Conservation (phyloP, 202 grass and related monocot genomes). For the Dendrocalamus latiflorus region DNA sequence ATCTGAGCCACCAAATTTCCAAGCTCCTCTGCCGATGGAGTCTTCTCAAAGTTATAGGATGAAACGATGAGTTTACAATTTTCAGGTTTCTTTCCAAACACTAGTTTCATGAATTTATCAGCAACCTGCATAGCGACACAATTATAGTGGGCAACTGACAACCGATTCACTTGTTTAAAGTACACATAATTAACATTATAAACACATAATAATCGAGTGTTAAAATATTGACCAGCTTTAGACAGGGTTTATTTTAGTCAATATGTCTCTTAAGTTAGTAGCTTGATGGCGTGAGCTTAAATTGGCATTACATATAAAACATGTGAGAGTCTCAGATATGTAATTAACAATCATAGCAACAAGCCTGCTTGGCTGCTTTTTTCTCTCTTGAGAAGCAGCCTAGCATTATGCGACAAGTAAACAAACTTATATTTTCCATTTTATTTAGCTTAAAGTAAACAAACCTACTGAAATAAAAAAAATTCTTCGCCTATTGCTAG, state of each 20-base stretch:
- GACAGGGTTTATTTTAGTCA: background rate
- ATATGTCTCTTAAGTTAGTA: background rate
- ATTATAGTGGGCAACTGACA: background rate
- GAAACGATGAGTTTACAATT: constrained; percentile 88
- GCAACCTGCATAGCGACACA: constrained; percentile 52
- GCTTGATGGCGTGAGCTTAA: background rate
- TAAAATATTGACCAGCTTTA: background rate
- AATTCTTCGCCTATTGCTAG: background rate
- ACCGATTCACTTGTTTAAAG: background rate
- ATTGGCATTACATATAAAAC: background rate
- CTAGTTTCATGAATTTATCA: constrained; percentile 61
- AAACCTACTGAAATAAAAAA: background rate
- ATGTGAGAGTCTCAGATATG: background rate
- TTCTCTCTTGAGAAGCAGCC: background rate
- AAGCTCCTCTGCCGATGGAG: constrained; percentile 73
- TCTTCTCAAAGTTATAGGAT: constrained; percentile 85
- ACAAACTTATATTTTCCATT: background rate
- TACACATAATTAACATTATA: background rate
- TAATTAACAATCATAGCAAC: background rate
- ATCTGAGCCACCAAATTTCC: constrained; percentile 59
- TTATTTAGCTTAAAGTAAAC: background rate
- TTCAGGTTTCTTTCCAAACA: constrained; percentile 76
- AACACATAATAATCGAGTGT: background rate
- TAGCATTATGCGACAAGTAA: background rate
- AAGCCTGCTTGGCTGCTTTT: background rate